Evolutionary conservation across 2,329 filamentous ascomycete species (phyloP), one percentile per base, ranked within the genome.

Genomic region (Alternaria atra): DNA sequence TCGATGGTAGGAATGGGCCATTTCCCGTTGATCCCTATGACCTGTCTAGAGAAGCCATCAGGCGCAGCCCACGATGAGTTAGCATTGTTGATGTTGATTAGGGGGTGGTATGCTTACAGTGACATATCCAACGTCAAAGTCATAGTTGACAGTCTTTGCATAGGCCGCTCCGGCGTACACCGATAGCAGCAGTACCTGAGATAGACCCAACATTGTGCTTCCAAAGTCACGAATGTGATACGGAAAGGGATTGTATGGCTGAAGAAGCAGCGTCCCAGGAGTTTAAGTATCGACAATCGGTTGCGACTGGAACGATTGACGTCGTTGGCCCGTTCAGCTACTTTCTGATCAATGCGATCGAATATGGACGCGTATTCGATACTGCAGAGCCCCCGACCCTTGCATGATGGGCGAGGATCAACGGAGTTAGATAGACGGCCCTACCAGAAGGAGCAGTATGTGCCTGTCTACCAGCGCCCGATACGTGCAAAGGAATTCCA

Each of bases 21-120:
- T 79, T 89, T 77, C 5, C 86, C 87, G 71, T 95, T 94, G 80
- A 95, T 90, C 46, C 90, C 91, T 73, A 94, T 91, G 4, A 86
- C 86, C n/a, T 87, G 84, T 32, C 91, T 85, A 39, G 86, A 82
- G 60, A 84, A 84, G 23, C 88, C 89, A 79, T 94, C 91, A 0
- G 91, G 92, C 5, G 70, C 44, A 32, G 58, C 58, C 58, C 58
- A 27, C 3, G 6, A 2, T 4, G 17, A 27, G 35, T 61, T 3
- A 61, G 58, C 12, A 39, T 25, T 29, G 23, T 25, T 8, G 7
- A 5, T 15, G 5, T 15, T 25, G 39, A 8, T 20, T 7, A 15
- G 12, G 15, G 6, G 15, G 13, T 20, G 13, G 15, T 9, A 6
- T n/a, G 43, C 58, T 32, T 52, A 70, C 70, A 35, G 68, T 64